phyloP scores from a whole-genome alignment of 306 rosid species.

The Dalbergia cultrata region DNA sequence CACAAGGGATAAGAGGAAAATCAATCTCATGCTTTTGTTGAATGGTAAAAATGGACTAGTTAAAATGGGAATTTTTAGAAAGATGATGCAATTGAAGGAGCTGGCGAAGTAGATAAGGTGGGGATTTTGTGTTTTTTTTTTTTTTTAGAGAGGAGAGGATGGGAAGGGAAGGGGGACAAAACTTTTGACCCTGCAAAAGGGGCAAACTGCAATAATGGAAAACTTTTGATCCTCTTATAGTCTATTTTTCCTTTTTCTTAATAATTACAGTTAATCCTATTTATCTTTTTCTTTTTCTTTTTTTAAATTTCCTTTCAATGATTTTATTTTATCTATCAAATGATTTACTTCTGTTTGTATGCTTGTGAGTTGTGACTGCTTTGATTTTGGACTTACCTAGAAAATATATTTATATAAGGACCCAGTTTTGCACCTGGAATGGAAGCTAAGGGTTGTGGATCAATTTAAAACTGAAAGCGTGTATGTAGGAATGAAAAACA shows the following conservation, averaged over 20 bases:
- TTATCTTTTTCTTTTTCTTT: neutral
- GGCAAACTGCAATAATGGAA: neutral
- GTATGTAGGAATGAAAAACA: neutral
- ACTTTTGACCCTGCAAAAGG: neutral
- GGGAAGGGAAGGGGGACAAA: neutral
- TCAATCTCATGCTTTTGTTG: neutral
- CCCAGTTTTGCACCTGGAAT: neutral
- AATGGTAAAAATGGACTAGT: conserved; percentile 1
- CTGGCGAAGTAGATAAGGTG: neutral
- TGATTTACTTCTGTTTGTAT: neutral
- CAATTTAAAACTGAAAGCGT: neutral
- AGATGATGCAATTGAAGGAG: neutral
- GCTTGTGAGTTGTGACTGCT: neutral
- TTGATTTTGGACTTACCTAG: neutral
- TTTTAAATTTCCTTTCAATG: neutral
- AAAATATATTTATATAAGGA: neutral
- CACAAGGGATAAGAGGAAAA: too few species aligned
- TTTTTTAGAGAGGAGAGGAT: too few species aligned
- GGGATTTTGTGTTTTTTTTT: too few species aligned
- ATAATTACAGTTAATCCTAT: neutral
- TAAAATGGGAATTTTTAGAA: neutral
- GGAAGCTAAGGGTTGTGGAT: neutral
- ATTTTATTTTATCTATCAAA: conserved; percentile 18
- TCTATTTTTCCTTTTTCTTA: neutral
- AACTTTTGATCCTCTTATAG: neutral